Conservation (phyloP, 345 rosid genomes). For the Cardamine chenopodiifolia region DNA sequence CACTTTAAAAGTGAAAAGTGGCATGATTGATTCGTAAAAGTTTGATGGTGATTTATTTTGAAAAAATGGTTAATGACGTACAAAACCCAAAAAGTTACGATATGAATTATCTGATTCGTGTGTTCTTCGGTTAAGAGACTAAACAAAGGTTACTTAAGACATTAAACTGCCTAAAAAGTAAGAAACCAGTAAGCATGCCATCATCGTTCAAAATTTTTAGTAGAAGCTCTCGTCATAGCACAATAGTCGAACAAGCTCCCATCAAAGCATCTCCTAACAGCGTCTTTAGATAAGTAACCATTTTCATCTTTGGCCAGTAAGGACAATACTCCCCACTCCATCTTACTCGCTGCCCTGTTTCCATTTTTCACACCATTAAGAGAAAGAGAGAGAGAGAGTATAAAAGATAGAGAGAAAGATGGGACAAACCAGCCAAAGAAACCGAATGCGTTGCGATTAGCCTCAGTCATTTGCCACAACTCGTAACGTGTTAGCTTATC, state of each 20-base stretch:
- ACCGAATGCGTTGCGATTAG: constrained; percentile 51
- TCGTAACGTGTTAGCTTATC: constrained; percentile 56
- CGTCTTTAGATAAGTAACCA: constrained; percentile 64
- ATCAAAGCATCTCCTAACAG: constrained; percentile 61
- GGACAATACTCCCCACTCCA: constrained; percentile 61
- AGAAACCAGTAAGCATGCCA: neutral
- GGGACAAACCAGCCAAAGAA: constrained; percentile 53
- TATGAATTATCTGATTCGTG: neutral
- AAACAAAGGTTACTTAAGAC: constrained; percentile 23
- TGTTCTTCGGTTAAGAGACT: constrained; percentile 1
- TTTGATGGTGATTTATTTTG: no score
- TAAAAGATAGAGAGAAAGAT: neutral
- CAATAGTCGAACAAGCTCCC: constrained; percentile 70
- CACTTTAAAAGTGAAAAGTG: no score
- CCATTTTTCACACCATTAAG: constrained; percentile 3
- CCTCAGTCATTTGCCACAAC: constrained; percentile 67
- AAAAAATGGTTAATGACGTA: no score
- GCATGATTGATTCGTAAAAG: no score
- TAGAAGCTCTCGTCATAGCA: constrained; percentile 44
- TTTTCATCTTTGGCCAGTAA: constrained; percentile 60
- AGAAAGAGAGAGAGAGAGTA: neutral
- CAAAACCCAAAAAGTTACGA: constrained; percentile 8
- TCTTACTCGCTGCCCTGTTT: constrained; percentile 52
- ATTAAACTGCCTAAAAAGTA: neutral
- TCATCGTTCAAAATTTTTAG: no score